phyloP scores from a whole-genome alignment of 345 rosid genomes.

The Aquilaria malaccensis region DNA sequence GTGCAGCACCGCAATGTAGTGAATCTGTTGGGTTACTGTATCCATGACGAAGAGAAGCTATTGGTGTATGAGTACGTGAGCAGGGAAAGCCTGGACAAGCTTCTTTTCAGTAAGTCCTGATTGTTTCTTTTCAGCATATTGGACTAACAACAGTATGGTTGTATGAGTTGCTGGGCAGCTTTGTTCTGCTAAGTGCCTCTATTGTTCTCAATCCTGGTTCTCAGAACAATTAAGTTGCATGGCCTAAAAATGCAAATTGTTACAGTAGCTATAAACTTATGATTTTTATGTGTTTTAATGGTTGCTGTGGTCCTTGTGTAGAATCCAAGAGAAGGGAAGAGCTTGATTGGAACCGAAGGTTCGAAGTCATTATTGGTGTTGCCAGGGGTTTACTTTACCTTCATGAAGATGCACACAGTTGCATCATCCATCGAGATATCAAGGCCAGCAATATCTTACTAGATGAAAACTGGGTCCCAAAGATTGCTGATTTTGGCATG shows the following conservation, averaged over 20 bases:
- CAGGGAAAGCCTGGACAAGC: constrained; percentile 80
- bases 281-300: constrained; percentile 3
- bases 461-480: constrained; percentile 84
- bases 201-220: no score
- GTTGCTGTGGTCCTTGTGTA: constrained; percentile 17
- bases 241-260: no score
- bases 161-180: no score
- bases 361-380: constrained; percentile 57
- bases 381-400: constrained; percentile 85
- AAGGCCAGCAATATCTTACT: constrained; percentile 85
- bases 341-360: constrained; percentile 72
- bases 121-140: neutral
- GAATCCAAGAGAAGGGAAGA: constrained; percentile 34
- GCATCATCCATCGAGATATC: constrained; percentile 84
- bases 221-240: no score
- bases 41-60: constrained; percentile 63
- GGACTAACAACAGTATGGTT: neutral
- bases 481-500: constrained; percentile 95
- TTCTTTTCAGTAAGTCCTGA: constrained; percentile 65
- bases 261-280: neutral
- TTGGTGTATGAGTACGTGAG: constrained; percentile 72
- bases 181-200: no score
- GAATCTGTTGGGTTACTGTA: constrained; percentile 71
- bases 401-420: constrained; percentile 67
- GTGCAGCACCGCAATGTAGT: constrained; percentile 91